Conservation (phyloP, 768 basidiomycete genomes). For the Collybiopsis luxurians region DNA sequence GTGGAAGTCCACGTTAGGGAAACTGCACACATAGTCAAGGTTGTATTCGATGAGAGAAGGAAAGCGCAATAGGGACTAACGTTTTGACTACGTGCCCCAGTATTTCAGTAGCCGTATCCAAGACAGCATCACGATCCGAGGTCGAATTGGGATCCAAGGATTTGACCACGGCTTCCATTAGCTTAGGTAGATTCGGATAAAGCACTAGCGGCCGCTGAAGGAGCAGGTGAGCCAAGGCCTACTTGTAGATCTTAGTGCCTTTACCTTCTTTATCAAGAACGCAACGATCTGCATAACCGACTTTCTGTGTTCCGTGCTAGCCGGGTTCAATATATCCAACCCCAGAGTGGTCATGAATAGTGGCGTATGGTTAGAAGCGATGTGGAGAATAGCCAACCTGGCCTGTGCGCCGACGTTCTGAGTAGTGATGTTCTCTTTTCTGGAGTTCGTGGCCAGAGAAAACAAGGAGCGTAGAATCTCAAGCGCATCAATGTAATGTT, state of each 20-base stretch:
- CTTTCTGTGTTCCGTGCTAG: slow-evolving; percentile 73
- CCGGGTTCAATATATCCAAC: slow-evolving; percentile 82
- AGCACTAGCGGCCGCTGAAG: slow-evolving; percentile 80
- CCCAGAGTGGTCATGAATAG: slow-evolving; percentile 94
- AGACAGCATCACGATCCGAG: slow-evolving; percentile 73
- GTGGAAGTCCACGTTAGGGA: slow-evolving; percentile 94
- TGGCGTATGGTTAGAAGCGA: slow-evolving; percentile 79
- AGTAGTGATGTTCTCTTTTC: slow-evolving; percentile 65
- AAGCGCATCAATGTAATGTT: slow-evolving; percentile 89
- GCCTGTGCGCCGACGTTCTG: slow-evolving; percentile 79
- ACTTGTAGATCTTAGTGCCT: background rate
- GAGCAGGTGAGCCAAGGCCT: background rate
- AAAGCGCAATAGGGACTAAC: slow-evolving; percentile 38
- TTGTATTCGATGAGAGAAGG: background rate
- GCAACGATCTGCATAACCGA: slow-evolving; percentile 92
- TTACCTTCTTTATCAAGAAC: slow-evolving; percentile 87
- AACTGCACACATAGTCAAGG: slow-evolving; percentile 41
- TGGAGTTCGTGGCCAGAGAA: slow-evolving; percentile 66
- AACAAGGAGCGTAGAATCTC: slow-evolving; percentile 85
- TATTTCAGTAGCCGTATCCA: slow-evolving; percentile 92
- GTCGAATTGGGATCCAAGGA: slow-evolving; percentile 91
- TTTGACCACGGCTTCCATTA: slow-evolving; percentile 95
- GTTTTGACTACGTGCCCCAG: slow-evolving; percentile 92
- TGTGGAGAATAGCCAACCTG: slow-evolving; percentile 77
- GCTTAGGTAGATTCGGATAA: slow-evolving; percentile 75